Evolutionary conservation across 2,329 filamentous ascomycete genomes (phyloP).

Genomic region (Ramichloridium luteum): DNA sequence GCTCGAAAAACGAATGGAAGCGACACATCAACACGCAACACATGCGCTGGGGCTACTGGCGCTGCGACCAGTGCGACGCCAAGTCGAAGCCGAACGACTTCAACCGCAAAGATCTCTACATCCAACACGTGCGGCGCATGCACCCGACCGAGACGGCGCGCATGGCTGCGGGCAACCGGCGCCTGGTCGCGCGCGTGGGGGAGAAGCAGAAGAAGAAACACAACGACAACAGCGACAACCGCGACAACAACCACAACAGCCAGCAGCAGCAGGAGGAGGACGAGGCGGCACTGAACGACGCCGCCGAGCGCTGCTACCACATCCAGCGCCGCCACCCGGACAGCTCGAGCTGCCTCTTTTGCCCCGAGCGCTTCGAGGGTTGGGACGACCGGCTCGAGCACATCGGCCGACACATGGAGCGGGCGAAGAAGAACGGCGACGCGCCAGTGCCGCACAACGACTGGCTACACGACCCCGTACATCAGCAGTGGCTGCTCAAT

Average conservation of each 20-base stretch:
- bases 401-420: conserved; percentile 69
- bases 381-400: conserved; percentile 87
- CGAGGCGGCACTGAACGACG: conserved; percentile 31
- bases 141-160: conserved; percentile 43
- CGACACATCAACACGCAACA: conserved; percentile 75
- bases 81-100: conserved; percentile 47
- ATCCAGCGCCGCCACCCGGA: conserved; percentile 51
- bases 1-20: conserved; percentile 91
- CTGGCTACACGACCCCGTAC: conserved; percentile 22
- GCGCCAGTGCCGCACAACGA: conserved; percentile 24
- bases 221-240: conserved; percentile 1
- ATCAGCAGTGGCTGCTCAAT: conserved; percentile 29
- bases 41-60: conserved; percentile 59
- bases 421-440: conserved; percentile 26
- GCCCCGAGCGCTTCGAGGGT: conserved; percentile 51
- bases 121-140: conserved; percentile 78
- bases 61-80: conserved; percentile 52
- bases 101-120: conserved; percentile 86
- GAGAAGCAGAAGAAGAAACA: too few species aligned
- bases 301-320: conserved; percentile 47
- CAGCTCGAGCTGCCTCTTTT: conserved; percentile 53
- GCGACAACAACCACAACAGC: conserved; percentile 29
- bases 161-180: too few species aligned
- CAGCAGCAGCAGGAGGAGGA: conserved; percentile 7
- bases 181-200: too few species aligned